A percentile compares a stretch with the other conserved stretches of the same genome.
Evolutionary conservation across 106 monocot species (phyloP).

Genomic region (Dendrobium officinale): DNA sequence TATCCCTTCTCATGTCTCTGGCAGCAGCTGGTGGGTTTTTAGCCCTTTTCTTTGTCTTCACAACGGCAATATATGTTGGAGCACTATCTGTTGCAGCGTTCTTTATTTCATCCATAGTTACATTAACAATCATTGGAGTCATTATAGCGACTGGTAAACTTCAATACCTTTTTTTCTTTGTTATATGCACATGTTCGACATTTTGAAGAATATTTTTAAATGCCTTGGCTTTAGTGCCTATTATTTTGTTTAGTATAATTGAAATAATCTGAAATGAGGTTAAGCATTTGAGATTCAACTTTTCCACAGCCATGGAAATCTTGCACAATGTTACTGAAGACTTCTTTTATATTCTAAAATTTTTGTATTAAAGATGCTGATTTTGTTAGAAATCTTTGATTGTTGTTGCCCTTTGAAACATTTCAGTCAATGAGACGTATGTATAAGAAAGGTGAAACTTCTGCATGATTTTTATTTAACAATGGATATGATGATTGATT

Average conservation of each 20-base stretch:
- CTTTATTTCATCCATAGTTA: constrained; percentile 48
- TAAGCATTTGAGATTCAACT: not conserved
- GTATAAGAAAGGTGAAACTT: not conserved
- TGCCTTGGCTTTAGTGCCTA: not conserved
- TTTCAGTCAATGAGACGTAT: not conserved
- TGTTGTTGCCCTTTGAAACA: not conserved
- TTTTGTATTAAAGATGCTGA: not conserved
- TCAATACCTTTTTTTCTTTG: not conserved
- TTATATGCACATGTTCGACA: not conserved
- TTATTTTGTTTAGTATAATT: not conserved
- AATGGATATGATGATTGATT: no score
- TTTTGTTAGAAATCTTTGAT: constrained; percentile 1
- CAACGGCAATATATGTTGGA: constrained; percentile 67
- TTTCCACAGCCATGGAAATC: not conserved
- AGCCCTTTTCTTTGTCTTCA: constrained; percentile 77
- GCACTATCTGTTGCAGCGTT: constrained; percentile 72
- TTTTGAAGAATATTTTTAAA: constrained; percentile 3
- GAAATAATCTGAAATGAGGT: not conserved
- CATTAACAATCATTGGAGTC: constrained; percentile 41
- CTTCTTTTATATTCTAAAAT: not conserved
- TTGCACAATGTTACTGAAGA: not conserved
- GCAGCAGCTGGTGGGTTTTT: constrained; percentile 87
- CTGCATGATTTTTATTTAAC: not conserved
- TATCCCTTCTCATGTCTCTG: constrained; percentile 70
- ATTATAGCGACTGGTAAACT: constrained; percentile 53